Evolutionary conservation across 1,139 yeast species (phyloP).

Genomic region (Nakaseomyces delphensis): DNA sequence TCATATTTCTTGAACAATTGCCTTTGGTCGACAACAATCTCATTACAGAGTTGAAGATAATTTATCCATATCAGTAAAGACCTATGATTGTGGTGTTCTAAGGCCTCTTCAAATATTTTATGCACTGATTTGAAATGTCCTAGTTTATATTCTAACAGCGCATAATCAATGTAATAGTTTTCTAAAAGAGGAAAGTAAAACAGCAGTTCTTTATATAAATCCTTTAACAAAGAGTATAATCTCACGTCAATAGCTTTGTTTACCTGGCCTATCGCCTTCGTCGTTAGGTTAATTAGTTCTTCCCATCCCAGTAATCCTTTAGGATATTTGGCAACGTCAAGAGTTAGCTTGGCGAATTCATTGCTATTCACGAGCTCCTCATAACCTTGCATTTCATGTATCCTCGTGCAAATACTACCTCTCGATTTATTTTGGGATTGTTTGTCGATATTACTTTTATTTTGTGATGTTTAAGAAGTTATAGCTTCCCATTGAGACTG

Average conservation of each 20-base stretch:
- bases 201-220: conserved; percentile 50
- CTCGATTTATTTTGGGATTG: too few relatives aligned
- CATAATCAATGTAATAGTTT: conserved; percentile 75
- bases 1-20: conserved; percentile 45
- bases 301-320: conserved; percentile 28
- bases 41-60: conserved; percentile 49
- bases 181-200: conserved; percentile 58
- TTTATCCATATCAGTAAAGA: conserved; percentile 68
- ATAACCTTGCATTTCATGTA: conserved; percentile 20
- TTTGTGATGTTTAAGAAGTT: too few relatives aligned
- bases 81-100: conserved; percentile 32
- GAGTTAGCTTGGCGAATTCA: conserved; percentile 21
- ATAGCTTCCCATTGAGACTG: too few relatives aligned
- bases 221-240: conserved; percentile 6
- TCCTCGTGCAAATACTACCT: too few relatives aligned
- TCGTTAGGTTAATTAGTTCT: conserved; percentile 22
- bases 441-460: too few relatives aligned
- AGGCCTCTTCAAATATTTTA: conserved; percentile 46
- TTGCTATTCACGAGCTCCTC: conserved; percentile 17
- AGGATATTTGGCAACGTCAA: conserved; percentile 24
- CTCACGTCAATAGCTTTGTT: conserved; percentile 29
- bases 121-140: conserved; percentile 46
- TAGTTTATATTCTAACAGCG: conserved; percentile 53
- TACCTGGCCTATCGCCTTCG: conserved; percentile 23
- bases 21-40: conserved; percentile 31